These are phyloP conservation scores for Phlebiopsis gigantea DNA, from an alignment of 768 basidiomycete genomes.

Conservation along the genomic window DNA sequence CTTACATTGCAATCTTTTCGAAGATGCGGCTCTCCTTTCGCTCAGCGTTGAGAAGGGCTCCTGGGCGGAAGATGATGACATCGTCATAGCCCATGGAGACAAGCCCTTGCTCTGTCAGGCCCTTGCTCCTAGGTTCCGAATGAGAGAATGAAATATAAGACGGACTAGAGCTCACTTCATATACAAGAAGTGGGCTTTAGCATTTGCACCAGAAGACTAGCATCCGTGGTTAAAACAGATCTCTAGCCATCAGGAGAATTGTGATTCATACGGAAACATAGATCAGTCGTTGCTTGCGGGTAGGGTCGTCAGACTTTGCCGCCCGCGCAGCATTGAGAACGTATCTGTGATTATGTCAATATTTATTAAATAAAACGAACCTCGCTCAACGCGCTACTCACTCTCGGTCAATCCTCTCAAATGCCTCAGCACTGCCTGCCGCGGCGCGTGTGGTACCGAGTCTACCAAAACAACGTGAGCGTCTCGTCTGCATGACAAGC, in stretches of 20 bases:
- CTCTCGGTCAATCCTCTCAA: conserved; percentile 77
- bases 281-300: conserved; percentile 51
- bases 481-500: not conserved
- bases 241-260: not conserved
- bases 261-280: conserved; percentile 58
- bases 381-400: conserved; percentile 25
- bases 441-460: conserved; percentile 58
- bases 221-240: not conserved
- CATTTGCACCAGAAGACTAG: conserved; percentile 45
- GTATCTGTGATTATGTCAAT: conserved; percentile 38
- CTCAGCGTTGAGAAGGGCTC: conserved; percentile 41
- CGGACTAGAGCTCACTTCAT: conserved; percentile 28
- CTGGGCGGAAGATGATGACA: conserved; percentile 67
- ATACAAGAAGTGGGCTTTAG: conserved; percentile 49
- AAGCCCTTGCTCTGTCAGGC: conserved; percentile 64
- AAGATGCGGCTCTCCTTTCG: conserved; percentile 33
- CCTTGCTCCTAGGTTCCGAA: conserved; percentile 56
- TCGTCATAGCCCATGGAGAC: conserved; percentile 66
- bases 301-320: conserved; percentile 45
- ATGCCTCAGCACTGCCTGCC: conserved; percentile 52
- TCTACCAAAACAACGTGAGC: conserved; percentile 24
- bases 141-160: not conserved
- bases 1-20: conserved; percentile 43
- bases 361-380: not conserved
- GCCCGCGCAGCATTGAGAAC: conserved; percentile 69